A percentile compares a stretch with the other conserved stretches of the same genome.
These are phyloP conservation scores for peach (Prunus persica) DNA, from an alignment of 306 rosid species.

Conservation along the genomic window DNA sequence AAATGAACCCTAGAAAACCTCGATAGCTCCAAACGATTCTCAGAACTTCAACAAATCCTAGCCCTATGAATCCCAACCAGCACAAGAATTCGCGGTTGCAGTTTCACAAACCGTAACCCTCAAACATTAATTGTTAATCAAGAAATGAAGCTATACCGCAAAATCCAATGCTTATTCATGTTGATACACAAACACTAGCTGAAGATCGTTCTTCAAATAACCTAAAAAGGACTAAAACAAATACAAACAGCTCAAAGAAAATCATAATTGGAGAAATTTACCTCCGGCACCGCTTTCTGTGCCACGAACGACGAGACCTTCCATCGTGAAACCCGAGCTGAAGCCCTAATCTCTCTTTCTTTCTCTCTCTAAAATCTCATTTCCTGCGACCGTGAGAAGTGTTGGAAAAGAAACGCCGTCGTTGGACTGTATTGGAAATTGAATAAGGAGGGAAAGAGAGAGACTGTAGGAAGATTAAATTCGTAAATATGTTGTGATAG, in stretches of 20 bases:
- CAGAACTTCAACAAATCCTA: background rate
- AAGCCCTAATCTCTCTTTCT: conserved; percentile 16
- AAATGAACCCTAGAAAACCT: background rate
- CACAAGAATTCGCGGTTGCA: background rate
- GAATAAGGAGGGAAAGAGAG: conserved; percentile 28
- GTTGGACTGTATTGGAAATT: background rate
- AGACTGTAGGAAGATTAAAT: background rate
- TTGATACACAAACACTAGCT: background rate
- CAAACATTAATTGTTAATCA: background rate
- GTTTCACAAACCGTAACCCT: conserved; percentile 15
- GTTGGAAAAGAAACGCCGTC: background rate
- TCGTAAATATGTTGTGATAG: background rate
- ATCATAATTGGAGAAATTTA: conserved; percentile 13
- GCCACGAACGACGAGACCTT: conserved; percentile 29
- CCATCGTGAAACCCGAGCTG: conserved; percentile 38
- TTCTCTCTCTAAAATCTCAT: background rate
- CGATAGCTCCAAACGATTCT: background rate
- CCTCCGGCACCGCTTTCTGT: conserved; percentile 36
- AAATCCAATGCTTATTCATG: background rate
- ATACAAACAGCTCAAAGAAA: background rate
- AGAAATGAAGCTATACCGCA: background rate
- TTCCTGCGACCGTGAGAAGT: background rate
- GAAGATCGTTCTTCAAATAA: background rate
- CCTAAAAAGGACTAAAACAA: background rate
- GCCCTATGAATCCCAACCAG: conserved; percentile 6